phyloP scores from a whole-genome alignment of 2,329 filamentous ascomycete genomes.

The Madurella fahalii region DNA sequence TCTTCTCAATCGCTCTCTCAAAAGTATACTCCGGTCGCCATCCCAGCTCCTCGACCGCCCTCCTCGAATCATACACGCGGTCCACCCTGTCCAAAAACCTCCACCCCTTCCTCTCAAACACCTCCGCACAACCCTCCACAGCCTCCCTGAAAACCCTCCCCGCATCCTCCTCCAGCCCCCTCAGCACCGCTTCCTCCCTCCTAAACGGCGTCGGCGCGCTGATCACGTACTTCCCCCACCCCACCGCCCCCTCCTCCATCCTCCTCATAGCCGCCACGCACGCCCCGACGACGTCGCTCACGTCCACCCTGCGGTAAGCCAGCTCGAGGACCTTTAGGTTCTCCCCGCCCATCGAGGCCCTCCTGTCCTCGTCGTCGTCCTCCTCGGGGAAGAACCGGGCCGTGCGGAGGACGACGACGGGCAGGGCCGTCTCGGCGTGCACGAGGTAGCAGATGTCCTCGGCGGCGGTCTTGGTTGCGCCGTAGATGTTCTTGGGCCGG shows the following conservation, averaged over 20 bases:
- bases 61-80: conserved; percentile 43
- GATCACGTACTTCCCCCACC: conserved; percentile 42
- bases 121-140: conserved; percentile 27
- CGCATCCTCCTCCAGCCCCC: conserved; percentile 33
- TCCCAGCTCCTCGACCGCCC: conserved; percentile 38
- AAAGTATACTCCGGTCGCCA: conserved; percentile 44
- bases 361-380: conserved; percentile 42
- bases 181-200: conserved; percentile 30
- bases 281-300: conserved; percentile 42
- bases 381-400: conserved; percentile 47
- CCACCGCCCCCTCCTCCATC: conserved; percentile 26
- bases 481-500: conserved; percentile 46
- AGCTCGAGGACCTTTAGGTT: conserved; percentile 48
- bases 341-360: conserved; percentile 35
- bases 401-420: conserved; percentile 42
- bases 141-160: conserved; percentile 29
- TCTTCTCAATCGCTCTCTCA: conserved; percentile 31
- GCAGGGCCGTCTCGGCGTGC: conserved; percentile 37
- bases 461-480: conserved; percentile 45
- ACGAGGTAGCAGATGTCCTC: conserved; percentile 45
- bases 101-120: conserved; percentile 33
- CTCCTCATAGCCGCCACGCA: conserved; percentile 37
- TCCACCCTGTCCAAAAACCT: conserved; percentile 37
- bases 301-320: conserved; percentile 42
- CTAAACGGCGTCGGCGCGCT: conserved; percentile 41